A percentile compares a stretch with the other conserved stretches of the same genome.
Conservation (phyloP, 345 rosid species). For the Eucalyptus leucophloia region DNA sequence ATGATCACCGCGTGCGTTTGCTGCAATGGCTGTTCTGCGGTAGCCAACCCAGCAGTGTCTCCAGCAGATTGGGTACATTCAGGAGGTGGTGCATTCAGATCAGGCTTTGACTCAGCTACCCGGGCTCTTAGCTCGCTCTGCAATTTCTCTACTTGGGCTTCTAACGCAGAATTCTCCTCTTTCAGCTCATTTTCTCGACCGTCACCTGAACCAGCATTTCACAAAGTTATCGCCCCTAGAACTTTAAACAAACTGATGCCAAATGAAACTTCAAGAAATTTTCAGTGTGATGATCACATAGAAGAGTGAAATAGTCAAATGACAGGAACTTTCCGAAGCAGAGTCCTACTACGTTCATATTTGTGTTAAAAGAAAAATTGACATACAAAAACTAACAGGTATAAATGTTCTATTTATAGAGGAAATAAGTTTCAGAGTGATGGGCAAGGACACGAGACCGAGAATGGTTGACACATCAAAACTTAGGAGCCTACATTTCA, state of each 20-base stretch:
- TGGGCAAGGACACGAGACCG: neutral
- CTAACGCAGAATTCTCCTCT: slow-evolving; percentile 69
- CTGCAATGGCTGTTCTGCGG: slow-evolving; percentile 22
- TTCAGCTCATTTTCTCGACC: slow-evolving; percentile 68
- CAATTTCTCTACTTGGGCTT: slow-evolving; percentile 45
- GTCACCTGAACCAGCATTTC: slow-evolving; percentile 39
- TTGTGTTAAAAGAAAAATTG: neutral
- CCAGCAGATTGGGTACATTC: slow-evolving; percentile 27
- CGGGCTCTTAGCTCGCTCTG: slow-evolving; percentile 36
- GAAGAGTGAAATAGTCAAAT: neutral
- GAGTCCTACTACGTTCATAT: no score
- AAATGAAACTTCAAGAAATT: neutral
- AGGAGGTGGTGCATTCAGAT: slow-evolving; percentile 42
- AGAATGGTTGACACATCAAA: neutral
- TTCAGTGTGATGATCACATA: neutral
- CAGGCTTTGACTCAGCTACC: slow-evolving; percentile 32
- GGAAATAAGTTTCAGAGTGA: neutral
- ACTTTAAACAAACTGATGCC: neutral
- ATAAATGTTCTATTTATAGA: neutral
- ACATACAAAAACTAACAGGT: neutral
- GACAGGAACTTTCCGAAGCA: neutral
- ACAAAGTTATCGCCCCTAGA: neutral
- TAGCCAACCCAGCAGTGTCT: neutral
- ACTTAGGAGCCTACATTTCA: neutral
- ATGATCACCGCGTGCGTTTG: slow-evolving; percentile 49